Evolutionary conservation across 768 basidiomycete species (phyloP).

Genomic region (Tubosaeta sp.): DNA sequence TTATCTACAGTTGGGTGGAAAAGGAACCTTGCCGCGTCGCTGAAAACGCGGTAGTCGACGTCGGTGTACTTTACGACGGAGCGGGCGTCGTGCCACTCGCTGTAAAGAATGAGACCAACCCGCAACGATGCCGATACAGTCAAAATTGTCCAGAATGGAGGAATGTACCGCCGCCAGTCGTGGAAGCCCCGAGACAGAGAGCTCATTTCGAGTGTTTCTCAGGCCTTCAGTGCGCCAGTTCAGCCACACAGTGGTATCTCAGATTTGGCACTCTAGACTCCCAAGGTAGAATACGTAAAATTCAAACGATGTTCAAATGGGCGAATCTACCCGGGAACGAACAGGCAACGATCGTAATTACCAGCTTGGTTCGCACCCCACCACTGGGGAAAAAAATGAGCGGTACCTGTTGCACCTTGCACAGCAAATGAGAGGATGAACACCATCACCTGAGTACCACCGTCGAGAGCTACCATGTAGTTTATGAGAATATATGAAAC

Average conservation of each 20-base stretch:
- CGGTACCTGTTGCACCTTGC: slow-evolving; percentile 45
- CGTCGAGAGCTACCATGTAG: slow-evolving; percentile 29
- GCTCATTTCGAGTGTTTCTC: not conserved
- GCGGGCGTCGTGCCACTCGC: slow-evolving; percentile 84
- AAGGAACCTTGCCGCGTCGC: slow-evolving; percentile 79
- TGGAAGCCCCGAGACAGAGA: not conserved
- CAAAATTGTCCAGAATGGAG: slow-evolving; percentile 52
- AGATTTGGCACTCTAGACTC: too few species aligned
- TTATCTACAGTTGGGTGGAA: slow-evolving; percentile 47
- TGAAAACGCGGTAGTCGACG: slow-evolving; percentile 94
- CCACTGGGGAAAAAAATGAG: slow-evolving; percentile 53
- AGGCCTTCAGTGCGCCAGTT: not conserved
- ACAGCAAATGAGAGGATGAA: slow-evolving; percentile 50
- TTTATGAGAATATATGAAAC: not conserved
- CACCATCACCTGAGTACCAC: slow-evolving; percentile 48
- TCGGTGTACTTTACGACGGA: slow-evolving; percentile 96
- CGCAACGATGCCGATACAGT: slow-evolving; percentile 54
- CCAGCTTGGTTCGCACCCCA: slow-evolving; percentile 56
- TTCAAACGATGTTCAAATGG: not conserved
- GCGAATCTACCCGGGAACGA: slow-evolving; percentile 8
- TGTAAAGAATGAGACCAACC: slow-evolving; percentile 71
- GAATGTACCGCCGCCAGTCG: slow-evolving; percentile 8
- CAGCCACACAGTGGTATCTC: too few species aligned
- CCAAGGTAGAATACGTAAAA: not conserved
- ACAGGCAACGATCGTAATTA: slow-evolving; percentile 30